These are phyloP conservation scores for Biscutella laevigata DNA, from an alignment of 441 rosid genomes.

Conservation along the genomic window DNA sequence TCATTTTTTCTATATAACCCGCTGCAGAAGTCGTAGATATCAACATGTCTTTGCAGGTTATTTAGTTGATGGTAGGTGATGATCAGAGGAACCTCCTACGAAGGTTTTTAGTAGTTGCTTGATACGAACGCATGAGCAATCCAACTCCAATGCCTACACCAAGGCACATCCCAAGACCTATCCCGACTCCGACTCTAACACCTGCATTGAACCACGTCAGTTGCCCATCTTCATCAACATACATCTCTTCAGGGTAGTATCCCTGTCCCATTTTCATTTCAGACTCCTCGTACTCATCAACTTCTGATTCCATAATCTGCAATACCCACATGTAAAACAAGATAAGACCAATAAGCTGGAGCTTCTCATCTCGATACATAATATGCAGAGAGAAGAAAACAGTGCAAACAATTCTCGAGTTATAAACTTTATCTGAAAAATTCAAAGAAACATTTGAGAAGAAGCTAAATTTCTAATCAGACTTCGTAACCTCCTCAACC, in stretches of 20 bases:
- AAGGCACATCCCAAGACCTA: constrained; percentile 93
- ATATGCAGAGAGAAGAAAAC: not conserved
- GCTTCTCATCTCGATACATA: not conserved
- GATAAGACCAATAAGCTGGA: not conserved
- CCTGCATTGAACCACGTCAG: constrained; percentile 97
- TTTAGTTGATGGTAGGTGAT: constrained; percentile 2
- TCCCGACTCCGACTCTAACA: constrained; percentile 97
- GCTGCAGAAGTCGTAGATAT: not conserved
- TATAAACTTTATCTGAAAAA: no score
- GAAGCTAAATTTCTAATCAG: no score
- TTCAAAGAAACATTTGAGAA: no score
- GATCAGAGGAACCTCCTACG: constrained; percentile 70
- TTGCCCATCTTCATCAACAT: constrained; percentile 81
- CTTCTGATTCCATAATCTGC: constrained; percentile 48
- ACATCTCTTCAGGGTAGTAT: constrained; percentile 56
- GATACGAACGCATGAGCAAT: constrained; percentile 86
- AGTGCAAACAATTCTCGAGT: not conserved
- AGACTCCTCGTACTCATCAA: constrained; percentile 42
- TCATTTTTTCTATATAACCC: constrained; percentile 4
- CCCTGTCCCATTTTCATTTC: constrained; percentile 49
- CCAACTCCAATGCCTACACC: constrained; percentile 95
- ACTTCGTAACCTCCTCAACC: not conserved
- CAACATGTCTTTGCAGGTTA: not conserved
- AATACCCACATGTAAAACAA: not conserved
- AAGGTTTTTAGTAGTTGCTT: constrained; percentile 76